These are phyloP conservation scores for Hansfordia pulvinata DNA, from an alignment of 2,329 filamentous ascomycete species.

Conservation along the genomic window DNA sequence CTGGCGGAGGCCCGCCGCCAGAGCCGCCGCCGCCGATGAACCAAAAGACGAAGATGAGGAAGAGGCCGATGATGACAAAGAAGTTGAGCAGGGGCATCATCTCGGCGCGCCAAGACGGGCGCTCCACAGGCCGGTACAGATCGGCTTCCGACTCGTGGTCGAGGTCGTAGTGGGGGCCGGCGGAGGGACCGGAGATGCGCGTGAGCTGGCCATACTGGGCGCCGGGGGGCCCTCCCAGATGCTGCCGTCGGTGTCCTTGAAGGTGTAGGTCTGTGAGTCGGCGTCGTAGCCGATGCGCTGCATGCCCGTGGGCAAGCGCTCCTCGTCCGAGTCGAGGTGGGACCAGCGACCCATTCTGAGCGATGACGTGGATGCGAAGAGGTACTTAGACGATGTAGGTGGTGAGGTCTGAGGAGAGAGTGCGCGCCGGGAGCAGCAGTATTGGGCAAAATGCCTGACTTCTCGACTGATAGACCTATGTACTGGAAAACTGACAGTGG, in stretches of 20 bases:
- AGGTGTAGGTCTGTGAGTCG: conserved; percentile 32
- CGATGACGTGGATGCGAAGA: too few relatives aligned
- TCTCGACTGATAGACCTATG: too few relatives aligned
- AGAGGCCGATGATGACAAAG: conserved; percentile 36
- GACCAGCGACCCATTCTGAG: conserved; percentile 21
- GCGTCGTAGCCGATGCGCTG: conserved; percentile 34
- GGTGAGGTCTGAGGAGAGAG: too few relatives aligned
- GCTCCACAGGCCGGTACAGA: conserved; percentile 5
- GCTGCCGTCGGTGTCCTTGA: conserved; percentile 25
- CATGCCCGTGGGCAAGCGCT: conserved; percentile 34
- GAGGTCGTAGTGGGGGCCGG: conserved; percentile 8
- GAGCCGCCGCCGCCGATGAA: conserved; percentile 27
- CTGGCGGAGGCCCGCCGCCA: too few relatives aligned
- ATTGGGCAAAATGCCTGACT: too few relatives aligned
- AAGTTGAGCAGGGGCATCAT: conserved; percentile 45
- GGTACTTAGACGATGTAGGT: too few relatives aligned
- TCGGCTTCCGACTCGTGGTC: conserved; percentile 9
- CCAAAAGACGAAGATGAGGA: conserved; percentile 35
- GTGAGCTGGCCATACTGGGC: conserved; percentile 28
- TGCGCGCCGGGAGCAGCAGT: too few relatives aligned
- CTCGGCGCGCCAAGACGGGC: conserved; percentile 34
- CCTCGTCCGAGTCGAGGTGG: conserved; percentile 23
- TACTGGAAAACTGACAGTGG: too few relatives aligned
- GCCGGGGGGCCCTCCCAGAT: conserved; percentile 29
- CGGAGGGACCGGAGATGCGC: conserved; percentile 10